Percentiles rank a stretch among this genome's conserved stretches.
Conservation (phyloP, 164 flowering plant genomes). For the Euptelea pleiosperma region DNA sequence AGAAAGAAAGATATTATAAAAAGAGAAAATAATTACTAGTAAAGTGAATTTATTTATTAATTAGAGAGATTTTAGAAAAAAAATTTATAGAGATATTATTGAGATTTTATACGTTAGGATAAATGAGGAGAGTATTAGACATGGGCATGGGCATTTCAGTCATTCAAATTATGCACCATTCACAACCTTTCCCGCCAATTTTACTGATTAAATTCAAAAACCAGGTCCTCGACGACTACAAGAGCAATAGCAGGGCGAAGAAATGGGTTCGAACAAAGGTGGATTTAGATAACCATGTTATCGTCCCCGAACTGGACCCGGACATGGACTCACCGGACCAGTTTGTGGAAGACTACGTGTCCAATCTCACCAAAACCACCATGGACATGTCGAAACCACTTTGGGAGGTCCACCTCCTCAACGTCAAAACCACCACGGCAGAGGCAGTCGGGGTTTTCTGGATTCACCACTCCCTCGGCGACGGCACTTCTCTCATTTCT, state of each 20-base stretch:
- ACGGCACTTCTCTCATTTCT: slow-evolving; percentile 61
- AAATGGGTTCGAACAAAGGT: slow-evolving; percentile 47
- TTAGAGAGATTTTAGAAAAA: no score
- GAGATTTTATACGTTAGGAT: no score
- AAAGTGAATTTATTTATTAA: no score
- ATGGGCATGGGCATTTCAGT: no score
- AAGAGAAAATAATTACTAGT: no score
- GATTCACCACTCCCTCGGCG: slow-evolving; percentile 74
- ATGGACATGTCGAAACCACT: slow-evolving; percentile 53
- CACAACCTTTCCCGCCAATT: no score
- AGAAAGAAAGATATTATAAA: no score
- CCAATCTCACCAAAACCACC: slow-evolving; percentile 30
- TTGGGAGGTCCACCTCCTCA: slow-evolving; percentile 69
- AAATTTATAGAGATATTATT: no score
- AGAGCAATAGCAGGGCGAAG: slow-evolving; percentile 18
- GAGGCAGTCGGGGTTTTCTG: slow-evolving; percentile 39
- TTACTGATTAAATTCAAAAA: no score
- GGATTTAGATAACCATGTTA: slow-evolving; percentile 41
- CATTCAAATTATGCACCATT: no score
- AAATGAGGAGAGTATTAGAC: no score
- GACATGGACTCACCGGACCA: slow-evolving; percentile 31
- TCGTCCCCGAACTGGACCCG: slow-evolving; percentile 34
- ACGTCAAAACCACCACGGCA: slow-evolving; percentile 44
- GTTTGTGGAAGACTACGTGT: slow-evolving; percentile 50
- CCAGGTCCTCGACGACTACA: slow-evolving; percentile 41